Conservation (phyloP, 2,329 filamentous ascomycete species). For the Neurospora crassa region DNA sequence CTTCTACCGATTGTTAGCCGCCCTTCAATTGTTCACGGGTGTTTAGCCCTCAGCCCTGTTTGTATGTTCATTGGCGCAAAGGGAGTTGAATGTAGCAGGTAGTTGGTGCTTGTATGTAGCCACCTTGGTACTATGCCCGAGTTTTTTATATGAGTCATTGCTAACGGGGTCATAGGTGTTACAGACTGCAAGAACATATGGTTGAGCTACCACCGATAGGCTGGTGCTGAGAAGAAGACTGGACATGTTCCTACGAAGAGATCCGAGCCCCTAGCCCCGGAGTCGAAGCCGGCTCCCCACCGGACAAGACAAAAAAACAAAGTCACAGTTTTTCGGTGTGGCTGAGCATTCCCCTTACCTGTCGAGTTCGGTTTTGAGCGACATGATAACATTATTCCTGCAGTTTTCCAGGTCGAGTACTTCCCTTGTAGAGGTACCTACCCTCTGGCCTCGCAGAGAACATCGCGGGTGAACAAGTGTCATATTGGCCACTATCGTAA, state of each 20-base stretch:
- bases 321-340: no score
- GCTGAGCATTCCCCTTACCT: no score
- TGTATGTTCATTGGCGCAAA: neutral
- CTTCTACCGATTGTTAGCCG: neutral
- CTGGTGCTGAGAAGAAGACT: no score
- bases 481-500: neutral
- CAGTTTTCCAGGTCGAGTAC: neutral
- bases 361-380: no score
- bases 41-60: neutral
- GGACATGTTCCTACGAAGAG: no score
- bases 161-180: neutral
- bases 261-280: neutral
- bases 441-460: neutral
- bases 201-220: neutral
- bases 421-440: neutral
- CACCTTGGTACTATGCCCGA: neutral
- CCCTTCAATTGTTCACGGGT: accelerated
- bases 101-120: neutral
- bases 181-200: neutral
- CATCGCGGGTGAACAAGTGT: neutral
- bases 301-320: no score
- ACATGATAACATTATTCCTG: neutral
- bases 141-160: neutral
- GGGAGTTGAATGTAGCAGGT: neutral
- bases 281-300: no score